A percentile compares a stretch with the other conserved stretches of the same genome.
phyloP scores from a whole-genome alignment of 345 rosid genomes.

The Physaria fendleri region DNA sequence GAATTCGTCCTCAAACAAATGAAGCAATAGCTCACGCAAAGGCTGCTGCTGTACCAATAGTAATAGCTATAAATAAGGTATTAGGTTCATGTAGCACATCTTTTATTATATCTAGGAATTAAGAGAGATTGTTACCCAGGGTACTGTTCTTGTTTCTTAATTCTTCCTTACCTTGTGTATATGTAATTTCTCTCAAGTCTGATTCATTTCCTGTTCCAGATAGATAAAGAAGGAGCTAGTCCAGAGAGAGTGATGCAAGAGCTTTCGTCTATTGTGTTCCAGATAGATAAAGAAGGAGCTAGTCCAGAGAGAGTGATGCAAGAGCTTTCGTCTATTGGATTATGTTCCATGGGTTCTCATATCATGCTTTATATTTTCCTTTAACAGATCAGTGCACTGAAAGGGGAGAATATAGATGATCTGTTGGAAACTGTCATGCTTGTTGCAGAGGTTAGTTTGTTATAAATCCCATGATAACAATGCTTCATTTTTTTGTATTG shows the following conservation, averaged over 20 bases:
- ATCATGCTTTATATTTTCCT: slow-evolving; percentile 25
- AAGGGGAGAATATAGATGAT: slow-evolving; percentile 77
- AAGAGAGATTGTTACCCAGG: slow-evolving; percentile 8
- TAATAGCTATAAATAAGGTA: slow-evolving; percentile 92
- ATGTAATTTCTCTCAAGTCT: slow-evolving; percentile 11
- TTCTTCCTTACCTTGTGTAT: slow-evolving; percentile 15
- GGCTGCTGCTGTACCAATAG: slow-evolving; percentile 93
- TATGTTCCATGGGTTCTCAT: slow-evolving; percentile 11
- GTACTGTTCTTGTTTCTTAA: background rate
- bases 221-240: slow-evolving; percentile 96
- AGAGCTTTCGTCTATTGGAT: slow-evolving; percentile 87
- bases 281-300: slow-evolving; percentile 98
- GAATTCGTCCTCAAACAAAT: slow-evolving; percentile 95
- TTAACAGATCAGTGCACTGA: slow-evolving; percentile 92
- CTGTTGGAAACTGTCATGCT: slow-evolving; percentile 94
- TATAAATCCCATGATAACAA: background rate
- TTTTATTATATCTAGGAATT: background rate
- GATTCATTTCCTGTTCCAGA: slow-evolving; percentile 39
- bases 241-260: slow-evolving; percentile 97
- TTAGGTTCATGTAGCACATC: slow-evolving; percentile 5
- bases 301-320: slow-evolving; percentile 96
- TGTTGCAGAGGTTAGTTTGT: slow-evolving; percentile 84
- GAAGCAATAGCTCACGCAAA: slow-evolving; percentile 99
- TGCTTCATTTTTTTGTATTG: background rate
- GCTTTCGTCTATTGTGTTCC: slow-evolving; percentile 66